Evolutionary conservation across 768 basidiomycete genomes (phyloP).

Genomic region (Gloeopeniophorella convolvens): DNA sequence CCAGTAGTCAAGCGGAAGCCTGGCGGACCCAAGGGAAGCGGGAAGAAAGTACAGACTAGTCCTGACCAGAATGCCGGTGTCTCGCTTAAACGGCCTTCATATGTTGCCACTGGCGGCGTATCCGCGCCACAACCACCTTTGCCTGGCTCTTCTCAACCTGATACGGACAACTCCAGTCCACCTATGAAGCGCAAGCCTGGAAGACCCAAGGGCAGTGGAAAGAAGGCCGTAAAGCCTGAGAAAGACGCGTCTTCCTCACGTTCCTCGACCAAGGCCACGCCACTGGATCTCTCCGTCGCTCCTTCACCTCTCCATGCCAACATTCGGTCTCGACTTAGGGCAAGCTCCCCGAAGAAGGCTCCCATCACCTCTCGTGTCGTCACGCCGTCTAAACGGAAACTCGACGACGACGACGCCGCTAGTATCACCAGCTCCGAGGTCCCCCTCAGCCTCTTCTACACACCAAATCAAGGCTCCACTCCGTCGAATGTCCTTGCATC

Average conservation of each 20-base stretch:
- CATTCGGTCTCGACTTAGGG: not conserved
- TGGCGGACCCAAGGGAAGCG: slow-evolving; percentile 21
- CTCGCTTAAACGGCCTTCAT: not conserved
- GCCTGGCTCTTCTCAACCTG: not conserved
- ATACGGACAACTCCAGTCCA: not conserved
- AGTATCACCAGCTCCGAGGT: slow-evolving; percentile 11
- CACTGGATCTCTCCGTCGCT: not conserved
- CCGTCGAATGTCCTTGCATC: not conserved
- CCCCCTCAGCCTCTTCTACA: slow-evolving; percentile 18
- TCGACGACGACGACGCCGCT: not conserved
- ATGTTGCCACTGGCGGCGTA: not conserved
- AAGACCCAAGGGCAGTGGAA: not conserved
- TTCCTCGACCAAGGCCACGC: not conserved
- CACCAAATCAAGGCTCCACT: not conserved
- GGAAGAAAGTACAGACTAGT: slow-evolving; percentile 20
- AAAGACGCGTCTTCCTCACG: not conserved
- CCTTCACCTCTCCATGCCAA: not conserved
- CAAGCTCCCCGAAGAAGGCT: not conserved
- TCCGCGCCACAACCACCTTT: not conserved
- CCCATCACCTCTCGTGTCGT: not conserved
- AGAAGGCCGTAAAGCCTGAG: not conserved
- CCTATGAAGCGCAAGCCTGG: not conserved
- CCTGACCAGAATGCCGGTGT: slow-evolving; percentile 1
- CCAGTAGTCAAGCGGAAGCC: slow-evolving; percentile 12
- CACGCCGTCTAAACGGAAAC: slow-evolving; percentile 12